Evolutionary conservation across 352 stramenopile genomes (phyloP), one percentile per base, ranked within the genome.

Genomic region (Phytophthora ramorum): DNA sequence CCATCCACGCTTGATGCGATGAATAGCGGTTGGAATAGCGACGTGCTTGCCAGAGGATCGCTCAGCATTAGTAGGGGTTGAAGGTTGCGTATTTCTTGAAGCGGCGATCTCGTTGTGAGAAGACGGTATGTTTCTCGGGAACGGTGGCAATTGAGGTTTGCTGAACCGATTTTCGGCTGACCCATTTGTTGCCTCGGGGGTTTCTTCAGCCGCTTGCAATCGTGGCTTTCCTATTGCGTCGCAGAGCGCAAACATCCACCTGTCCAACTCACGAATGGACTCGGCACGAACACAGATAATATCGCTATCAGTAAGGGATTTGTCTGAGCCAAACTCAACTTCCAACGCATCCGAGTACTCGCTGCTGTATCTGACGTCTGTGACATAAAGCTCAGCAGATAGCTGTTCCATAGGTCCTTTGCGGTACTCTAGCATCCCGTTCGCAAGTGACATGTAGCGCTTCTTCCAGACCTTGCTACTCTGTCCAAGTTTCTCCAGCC

Each of bases 341-440:
- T 89, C 75, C 19, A 89, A 20, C 37, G 63, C 69, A 40, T 75
- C 51, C 10, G 58, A 45, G 26, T 75, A 54, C 3, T 79, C 62
- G 8, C 49, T 69, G 54, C 73, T 80, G 24, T 88, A 78, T 16
- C 52, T 66, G 9, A 91, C 81, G 45, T 86, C 75, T 1, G 85
- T 60, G 10, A 93, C 73, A 32, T 76, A 63, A 12, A 87, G 66
- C 19, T 85, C 74, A 7, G 75, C 76, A 1, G 77, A 83, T 3
- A 81, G 47, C n/a, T 75, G 61, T n/a, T 85, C 74, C 24, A 75
- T 73, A 0, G 84, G 81, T 1, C 65, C 63, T 26, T 92, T 79
- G 7, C 83, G 83, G 47, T 93, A 88, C 64, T 88, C 73, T 14
- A 95, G 60, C 67, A 81, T 83, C 0, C 75, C 64, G 22, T 85